phyloP scores from a whole-genome alignment of 202 grass and related monocot species.

The Eragrostis tef region DNA sequence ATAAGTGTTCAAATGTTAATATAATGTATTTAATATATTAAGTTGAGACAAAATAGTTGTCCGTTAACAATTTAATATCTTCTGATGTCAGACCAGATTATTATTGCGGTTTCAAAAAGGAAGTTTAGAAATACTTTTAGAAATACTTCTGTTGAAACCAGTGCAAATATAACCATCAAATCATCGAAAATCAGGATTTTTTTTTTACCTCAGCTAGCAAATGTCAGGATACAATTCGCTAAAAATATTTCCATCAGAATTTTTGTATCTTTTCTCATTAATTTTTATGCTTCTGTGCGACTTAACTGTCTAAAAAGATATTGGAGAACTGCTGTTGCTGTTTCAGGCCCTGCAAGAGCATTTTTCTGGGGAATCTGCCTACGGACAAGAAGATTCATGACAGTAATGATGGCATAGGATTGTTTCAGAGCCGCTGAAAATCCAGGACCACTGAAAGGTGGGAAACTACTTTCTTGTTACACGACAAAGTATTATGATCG shows the following conservation, averaged over 20 bases:
- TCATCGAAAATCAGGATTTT: not conserved
- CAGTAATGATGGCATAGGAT: not conserved
- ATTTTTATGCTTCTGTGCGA: not conserved
- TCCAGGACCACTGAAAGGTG: not conserved
- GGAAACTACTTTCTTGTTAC: not conserved
- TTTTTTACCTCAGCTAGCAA: no score
- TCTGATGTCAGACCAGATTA: no score
- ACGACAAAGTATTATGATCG: constrained; percentile 18
- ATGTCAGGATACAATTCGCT: not conserved
- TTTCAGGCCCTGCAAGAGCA: not conserved
- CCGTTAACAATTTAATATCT: no score
- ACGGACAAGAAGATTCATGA: not conserved
- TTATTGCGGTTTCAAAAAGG: not conserved
- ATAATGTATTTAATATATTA: not conserved
- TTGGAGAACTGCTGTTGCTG: not conserved
- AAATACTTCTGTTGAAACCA: not conserved
- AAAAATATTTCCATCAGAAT: not conserved
- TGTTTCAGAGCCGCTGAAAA: not conserved
- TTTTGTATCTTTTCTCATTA: not conserved
- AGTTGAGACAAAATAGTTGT: not conserved
- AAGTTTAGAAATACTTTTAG: not conserved
- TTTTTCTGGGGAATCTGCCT: not conserved
- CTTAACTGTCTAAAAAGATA: not conserved
- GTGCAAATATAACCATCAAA: not conserved
- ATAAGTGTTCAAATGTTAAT: not conserved